Conservation (phyloP, 768 basidiomycete genomes). For the Trametes sanguinea region DNA sequence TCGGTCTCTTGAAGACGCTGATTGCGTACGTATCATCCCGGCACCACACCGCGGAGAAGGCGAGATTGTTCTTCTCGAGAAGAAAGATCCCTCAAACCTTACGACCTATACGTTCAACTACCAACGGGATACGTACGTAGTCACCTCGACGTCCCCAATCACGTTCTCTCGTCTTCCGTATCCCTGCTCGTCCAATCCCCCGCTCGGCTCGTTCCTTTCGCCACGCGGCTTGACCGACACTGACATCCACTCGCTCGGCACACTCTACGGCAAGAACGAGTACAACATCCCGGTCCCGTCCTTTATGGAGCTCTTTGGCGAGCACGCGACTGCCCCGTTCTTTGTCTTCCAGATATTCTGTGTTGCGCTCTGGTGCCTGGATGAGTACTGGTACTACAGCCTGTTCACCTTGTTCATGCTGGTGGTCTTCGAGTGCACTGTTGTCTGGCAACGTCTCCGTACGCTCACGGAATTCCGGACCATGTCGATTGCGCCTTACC, state of each 20-base stretch:
- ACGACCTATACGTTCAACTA: slow-evolving; percentile 86
- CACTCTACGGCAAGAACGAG: slow-evolving; percentile 88
- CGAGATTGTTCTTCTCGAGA: slow-evolving; percentile 79
- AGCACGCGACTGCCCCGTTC: slow-evolving; percentile 98
- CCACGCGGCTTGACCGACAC: slow-evolving; percentile 56
- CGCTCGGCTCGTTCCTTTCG: slow-evolving; percentile 63
- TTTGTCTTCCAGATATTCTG: slow-evolving; percentile 99
- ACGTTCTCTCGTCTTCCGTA: slow-evolving; percentile 85
- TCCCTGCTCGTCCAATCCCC: slow-evolving; percentile 73
- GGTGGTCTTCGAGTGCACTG: slow-evolving; percentile 96
- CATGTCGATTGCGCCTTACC: slow-evolving; percentile 92
- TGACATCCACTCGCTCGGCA: slow-evolving; percentile 52
- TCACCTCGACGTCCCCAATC: slow-evolving; percentile 54
- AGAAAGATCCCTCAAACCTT: slow-evolving; percentile 58
- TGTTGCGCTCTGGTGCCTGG: slow-evolving; percentile 94
- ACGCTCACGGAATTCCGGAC: slow-evolving; percentile 96
- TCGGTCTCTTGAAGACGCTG: slow-evolving; percentile 64
- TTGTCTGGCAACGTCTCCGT: slow-evolving; percentile 96
- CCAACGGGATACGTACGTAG: slow-evolving; percentile 90
- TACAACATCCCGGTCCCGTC: slow-evolving; percentile 97
- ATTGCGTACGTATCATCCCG: slow-evolving; percentile 81
- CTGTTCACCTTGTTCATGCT: slow-evolving; percentile 99
- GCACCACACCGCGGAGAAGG: slow-evolving; percentile 82
- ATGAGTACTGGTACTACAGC: slow-evolving; percentile 99
- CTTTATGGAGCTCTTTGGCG: slow-evolving; percentile 86